Evolutionary conservation across 495 filamentous ascomycete species (phyloP).

Genomic region (Trichoderma reesei): DNA sequence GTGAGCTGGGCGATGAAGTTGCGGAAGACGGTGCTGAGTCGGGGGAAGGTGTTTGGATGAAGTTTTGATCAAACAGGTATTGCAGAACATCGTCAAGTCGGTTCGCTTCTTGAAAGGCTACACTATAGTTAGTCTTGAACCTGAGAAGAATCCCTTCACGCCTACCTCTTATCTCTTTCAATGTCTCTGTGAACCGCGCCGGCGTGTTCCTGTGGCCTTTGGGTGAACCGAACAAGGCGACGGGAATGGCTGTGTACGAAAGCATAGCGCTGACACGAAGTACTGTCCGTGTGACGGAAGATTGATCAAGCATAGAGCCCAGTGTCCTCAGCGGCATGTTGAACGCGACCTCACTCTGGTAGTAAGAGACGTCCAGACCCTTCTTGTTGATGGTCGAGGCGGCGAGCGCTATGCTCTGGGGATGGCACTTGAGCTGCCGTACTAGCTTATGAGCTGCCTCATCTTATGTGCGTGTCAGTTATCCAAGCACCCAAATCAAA

Average conservation of each 20-base stretch:
- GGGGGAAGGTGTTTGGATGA: slow-evolving; percentile 2
- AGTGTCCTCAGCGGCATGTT: background rate
- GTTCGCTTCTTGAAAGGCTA: background rate
- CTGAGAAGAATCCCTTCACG: background rate
- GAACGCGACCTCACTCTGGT: background rate
- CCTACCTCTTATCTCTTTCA: slow-evolving; percentile 1
- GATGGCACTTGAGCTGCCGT: background rate
- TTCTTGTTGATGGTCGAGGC: slow-evolving; percentile 1
- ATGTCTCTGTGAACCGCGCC: background rate
- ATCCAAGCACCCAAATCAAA: background rate
- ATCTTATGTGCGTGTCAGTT: background rate
- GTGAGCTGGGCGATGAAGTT: background rate
- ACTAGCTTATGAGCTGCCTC: background rate
- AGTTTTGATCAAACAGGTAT: slow-evolving; percentile 3
- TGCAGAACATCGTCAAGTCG: slow-evolving; percentile 4
- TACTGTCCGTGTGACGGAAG: slow-evolving; percentile 3
- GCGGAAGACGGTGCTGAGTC: background rate
- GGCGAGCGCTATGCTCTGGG: background rate
- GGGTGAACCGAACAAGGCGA: background rate
- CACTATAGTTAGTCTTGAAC: background rate
- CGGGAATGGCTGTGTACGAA: slow-evolving; percentile 7
- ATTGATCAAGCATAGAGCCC: slow-evolving; percentile 8
- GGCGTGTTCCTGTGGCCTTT: background rate
- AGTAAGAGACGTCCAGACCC: background rate
- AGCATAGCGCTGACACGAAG: slow-evolving; percentile 12